A percentile compares a stretch with the other conserved stretches of the same genome.
These are phyloP conservation scores for Nakazawaea wyomingensis DNA, from an alignment of 805 yeast genomes.

Conservation along the genomic window DNA sequence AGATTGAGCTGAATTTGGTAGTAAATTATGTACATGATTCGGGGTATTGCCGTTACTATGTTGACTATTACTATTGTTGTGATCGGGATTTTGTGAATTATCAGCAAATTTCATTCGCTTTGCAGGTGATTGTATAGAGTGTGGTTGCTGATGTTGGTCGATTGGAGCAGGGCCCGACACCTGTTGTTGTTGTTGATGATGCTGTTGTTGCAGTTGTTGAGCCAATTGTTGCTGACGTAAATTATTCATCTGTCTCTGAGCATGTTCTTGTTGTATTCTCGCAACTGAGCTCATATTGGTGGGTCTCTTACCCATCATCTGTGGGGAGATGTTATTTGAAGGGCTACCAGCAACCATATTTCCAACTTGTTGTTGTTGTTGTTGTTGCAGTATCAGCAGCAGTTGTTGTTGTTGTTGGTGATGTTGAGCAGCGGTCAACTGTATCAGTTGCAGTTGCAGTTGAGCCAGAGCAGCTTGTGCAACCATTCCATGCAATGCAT, in stretches of 20 bases:
- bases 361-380: constrained; percentile 11
- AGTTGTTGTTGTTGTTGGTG: constrained; percentile 24
- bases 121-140: constrained; percentile 17
- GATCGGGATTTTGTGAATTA: not conserved
- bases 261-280: constrained; percentile 16
- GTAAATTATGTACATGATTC: constrained; percentile 16
- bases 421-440: no score
- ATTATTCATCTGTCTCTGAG: constrained; percentile 26
- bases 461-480: constrained; percentile 19
- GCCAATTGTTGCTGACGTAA: constrained; percentile 37
- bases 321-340: constrained; percentile 3
- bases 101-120: constrained; percentile 21
- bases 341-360: constrained; percentile 11
- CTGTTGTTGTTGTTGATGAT: constrained; percentile 13
- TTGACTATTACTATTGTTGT: not conserved
- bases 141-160: constrained; percentile 8
- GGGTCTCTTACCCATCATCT: constrained; percentile 20
- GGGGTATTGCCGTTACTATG: constrained; percentile 17
- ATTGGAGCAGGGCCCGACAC: constrained; percentile 8
- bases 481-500: constrained; percentile 36
- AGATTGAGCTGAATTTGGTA: constrained; percentile 9
- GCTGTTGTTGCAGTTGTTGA: constrained; percentile 12
- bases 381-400: constrained; percentile 19
- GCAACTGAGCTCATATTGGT: constrained; percentile 10
- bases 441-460: constrained; percentile 22